Percentiles rank a stretch among this genome's conserved stretches.
These are phyloP conservation scores for Crithidia sp. DNA, from an alignment of 208 protist genomes.

Conservation along the genomic window DNA sequence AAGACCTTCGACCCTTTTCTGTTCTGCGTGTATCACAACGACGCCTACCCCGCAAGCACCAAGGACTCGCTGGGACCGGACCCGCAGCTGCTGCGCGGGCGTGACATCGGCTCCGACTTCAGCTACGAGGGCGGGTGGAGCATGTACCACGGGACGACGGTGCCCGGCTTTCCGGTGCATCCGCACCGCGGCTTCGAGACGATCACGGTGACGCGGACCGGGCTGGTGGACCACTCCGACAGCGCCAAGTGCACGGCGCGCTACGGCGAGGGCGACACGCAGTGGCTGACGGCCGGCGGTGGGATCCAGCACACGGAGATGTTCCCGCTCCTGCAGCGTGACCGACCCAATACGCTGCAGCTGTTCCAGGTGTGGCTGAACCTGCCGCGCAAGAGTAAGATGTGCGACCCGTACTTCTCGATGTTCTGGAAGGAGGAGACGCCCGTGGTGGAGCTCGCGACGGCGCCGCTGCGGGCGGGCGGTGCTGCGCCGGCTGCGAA, in stretches of 20 bases:
- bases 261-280: conserved; percentile 78
- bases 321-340: conserved; percentile 45
- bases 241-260: conserved; percentile 68
- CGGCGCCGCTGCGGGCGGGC: conserved; percentile 10
- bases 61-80: conserved; percentile 37
- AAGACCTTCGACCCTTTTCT: conserved; percentile 63
- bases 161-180: conserved; percentile 86
- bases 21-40: conserved; percentile 63
- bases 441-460: conserved; percentile 26
- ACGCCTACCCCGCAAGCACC: conserved; percentile 47
- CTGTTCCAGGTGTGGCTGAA: conserved; percentile 93
- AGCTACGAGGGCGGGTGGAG: conserved; percentile 64
- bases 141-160: conserved; percentile 70
- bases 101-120: conserved; percentile 70
- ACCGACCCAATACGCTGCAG: conserved; percentile 46
- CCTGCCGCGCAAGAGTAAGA: conserved; percentile 78
- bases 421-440: conserved; percentile 63
- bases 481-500: conserved; percentile 10
- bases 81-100: conserved; percentile 32
- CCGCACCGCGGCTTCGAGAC: conserved; percentile 92
- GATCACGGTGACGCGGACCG: conserved; percentile 81
- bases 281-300: conserved; percentile 93
- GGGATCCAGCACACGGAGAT: conserved; percentile 91
- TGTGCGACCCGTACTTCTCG: conserved; percentile 72
- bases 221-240: conserved; percentile 84